Evolutionary conservation across 2,329 filamentous ascomycete genomes (phyloP), one percentile per base, ranked within the genome.

Genomic region (Ophiostoma triangulosporum): DNA sequence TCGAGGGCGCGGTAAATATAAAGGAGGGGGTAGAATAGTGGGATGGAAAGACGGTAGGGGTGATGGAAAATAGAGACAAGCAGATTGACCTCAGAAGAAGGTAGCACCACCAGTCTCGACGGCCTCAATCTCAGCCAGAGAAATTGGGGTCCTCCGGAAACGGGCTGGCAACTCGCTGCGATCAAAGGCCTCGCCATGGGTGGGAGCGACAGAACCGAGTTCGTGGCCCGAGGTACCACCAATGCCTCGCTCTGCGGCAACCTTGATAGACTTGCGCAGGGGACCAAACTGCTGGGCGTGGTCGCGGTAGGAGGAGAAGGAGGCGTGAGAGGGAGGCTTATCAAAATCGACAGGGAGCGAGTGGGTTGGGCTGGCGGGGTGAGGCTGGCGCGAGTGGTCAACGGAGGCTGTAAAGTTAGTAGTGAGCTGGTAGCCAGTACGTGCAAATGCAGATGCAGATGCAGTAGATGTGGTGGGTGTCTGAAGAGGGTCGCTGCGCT

Each of bases 21-120:
- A 43, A 9, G 12, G 22, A 17, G 43, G n/a, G 8, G 15, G 14
- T n/a, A 45, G 22, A 6, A 48, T 7, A 45, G 24, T 9, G n/a
- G 15, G 45, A 14, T 17, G 11, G 14, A 12, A 15, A 17, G 15
- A 17, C 3, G 45, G 8, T 7, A 31, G 8, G 31, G 14, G 4
- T 3, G 9, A 14, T 8, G 14, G 14, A 48, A 20, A 27, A 31
- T 24, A 20, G 43, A 17, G n/a, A 17, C 24, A 31, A 5, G n/a
- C 20, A 26, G 20, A 43, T 12, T 14, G 24, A 17, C 26, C 6
- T 20, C 29, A 48, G 26, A 75, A 68, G 54, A 75, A 65, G 33
- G 76, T 70, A 32, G 91, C 93, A 54, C 93, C 93, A 53, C 90
- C 93, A 54, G 88, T 93, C 79, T 96, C 89, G 64, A 98, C 79